These are phyloP conservation scores for Bruguiera sexangula DNA, from an alignment of 345 rosid species.

Conservation along the genomic window DNA sequence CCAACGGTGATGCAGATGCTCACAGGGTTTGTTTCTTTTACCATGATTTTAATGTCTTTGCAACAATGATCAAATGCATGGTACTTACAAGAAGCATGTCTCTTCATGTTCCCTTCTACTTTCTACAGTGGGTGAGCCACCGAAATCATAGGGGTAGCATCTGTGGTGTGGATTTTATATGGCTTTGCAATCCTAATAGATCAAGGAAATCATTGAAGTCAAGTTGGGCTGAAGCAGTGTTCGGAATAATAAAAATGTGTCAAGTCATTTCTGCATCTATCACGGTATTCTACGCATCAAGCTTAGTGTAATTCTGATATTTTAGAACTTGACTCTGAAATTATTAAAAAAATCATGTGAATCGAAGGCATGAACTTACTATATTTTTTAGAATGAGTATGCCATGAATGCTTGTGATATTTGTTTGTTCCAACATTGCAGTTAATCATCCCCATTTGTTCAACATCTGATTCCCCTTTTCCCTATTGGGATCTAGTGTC, in stretches of 20 bases:
- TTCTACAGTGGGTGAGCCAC: constrained; percentile 88
- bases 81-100: background rate
- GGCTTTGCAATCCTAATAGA: constrained; percentile 69
- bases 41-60: constrained; percentile 1
- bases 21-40: constrained; percentile 56
- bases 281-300: background rate
- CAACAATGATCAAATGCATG: background rate
- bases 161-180: constrained; percentile 96
- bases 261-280: constrained; percentile 1
- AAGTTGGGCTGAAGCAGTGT: constrained; percentile 70
- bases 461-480: constrained; percentile 8
- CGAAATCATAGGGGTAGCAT: constrained; percentile 91
- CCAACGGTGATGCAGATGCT: constrained; percentile 72
- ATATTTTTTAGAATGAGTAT: too few species aligned
- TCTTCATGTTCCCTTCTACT: background rate
- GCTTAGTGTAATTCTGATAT: too few species aligned
- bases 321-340: too few species aligned
- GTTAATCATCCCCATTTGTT: background rate
- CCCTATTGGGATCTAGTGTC: constrained; percentile 39
- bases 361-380: too few species aligned
- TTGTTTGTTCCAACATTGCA: background rate
- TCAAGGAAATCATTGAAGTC: constrained; percentile 34
- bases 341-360: too few species aligned
- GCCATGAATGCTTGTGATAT: too few species aligned
- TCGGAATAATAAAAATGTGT: constrained; percentile 64